Evolutionary conservation across 2,329 filamentous ascomycete genomes (phyloP).

Genomic region (Cercospora sp.): DNA sequence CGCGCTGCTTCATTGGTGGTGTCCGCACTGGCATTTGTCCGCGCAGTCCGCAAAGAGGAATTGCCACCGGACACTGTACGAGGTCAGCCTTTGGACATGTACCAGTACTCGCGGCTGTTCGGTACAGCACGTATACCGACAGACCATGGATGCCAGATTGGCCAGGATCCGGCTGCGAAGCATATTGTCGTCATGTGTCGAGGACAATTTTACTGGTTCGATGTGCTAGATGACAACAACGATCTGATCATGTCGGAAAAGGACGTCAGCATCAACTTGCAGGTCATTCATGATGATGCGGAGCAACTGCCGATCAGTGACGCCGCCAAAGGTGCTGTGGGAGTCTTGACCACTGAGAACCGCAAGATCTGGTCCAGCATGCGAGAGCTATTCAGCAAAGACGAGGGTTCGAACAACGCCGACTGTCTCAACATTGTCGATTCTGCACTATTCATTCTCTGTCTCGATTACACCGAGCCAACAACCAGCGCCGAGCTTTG

Average conservation of each 20-base stretch:
- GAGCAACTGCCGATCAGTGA: constrained; percentile 87
- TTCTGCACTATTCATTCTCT: constrained; percentile 87
- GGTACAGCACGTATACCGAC: constrained; percentile 93
- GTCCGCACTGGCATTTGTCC: constrained; percentile 86
- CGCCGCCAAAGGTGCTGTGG: constrained; percentile 89
- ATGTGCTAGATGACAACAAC: constrained; percentile 89
- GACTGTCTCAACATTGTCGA: constrained; percentile 96
- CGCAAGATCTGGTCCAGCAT: constrained; percentile 93
- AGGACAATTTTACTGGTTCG: constrained; percentile 98
- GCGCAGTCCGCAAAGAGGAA: constrained; percentile 89
- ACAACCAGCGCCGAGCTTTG: constrained; percentile 79
- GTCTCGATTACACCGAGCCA: constrained; percentile 89
- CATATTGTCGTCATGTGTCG: constrained; percentile 92
- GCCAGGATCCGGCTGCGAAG: constrained; percentile 88
- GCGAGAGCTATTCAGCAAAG: constrained; percentile 80
- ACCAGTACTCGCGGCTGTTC: constrained; percentile 93
- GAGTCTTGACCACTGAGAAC: constrained; percentile 93
- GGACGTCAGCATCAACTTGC: constrained; percentile 85
- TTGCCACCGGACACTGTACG: constrained; percentile 83
- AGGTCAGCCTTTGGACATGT: constrained; percentile 90
- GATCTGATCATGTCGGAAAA: constrained; percentile 97
- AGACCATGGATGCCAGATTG: constrained; percentile 91
- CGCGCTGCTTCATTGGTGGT: constrained; percentile 88
- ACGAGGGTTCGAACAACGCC: constrained; percentile 88
- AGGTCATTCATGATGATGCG: constrained; percentile 89